Evolutionary conservation across 139 green algal species (phyloP), one percentile per base, ranked within the genome.

Genomic region (Chlamydomonas applanata): DNA sequence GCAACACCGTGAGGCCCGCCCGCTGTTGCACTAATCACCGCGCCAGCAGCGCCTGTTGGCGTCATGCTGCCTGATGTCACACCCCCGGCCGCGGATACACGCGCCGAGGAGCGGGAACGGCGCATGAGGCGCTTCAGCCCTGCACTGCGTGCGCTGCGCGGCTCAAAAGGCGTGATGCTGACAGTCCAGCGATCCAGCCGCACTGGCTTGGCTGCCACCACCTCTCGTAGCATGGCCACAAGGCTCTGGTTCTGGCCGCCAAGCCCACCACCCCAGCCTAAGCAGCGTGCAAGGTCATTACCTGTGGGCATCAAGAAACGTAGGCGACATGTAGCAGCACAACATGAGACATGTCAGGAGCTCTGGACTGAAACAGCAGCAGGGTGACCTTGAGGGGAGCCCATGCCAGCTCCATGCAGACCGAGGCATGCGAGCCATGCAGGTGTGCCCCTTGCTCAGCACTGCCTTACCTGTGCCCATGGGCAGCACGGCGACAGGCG

Each of bases 231-330:
- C 33, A 90, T 75, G 25, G 33, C 62, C 32, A 27, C 62, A 29
- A 78, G 60, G 29, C 40, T 32, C 32, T 77, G 59, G 19, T 74
- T 74, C 40, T 80, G 77, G 7, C 63, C 69, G 5, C 56, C 54
- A 60, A 89, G 44, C 2, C 91, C 89, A 16, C 81, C 84, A 20
- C 92, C 92, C 92, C 92, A 97, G 16, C 86, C 81, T 29, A 97
- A 75, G 54, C 91, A 92, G 9, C 92, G 83, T 1, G 92, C 92
- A 45, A 97, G 83, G 78, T 97, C 92, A 73, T 97, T 97, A 75
- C 92, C 89, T 79, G 74, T 27, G 40, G 40, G n/a, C n/a, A n/a
- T n/a, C n/a, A n/a, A n/a, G n/a, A n/a, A n/a, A n/a, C n/a, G n/a
- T n/a, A n/a, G n/a, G n/a, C n/a, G n/a, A n/a, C n/a, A n/a, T n/a